Conservation (phyloP, 768 basidiomycete genomes). For the Termitomyces bulborhizus region DNA sequence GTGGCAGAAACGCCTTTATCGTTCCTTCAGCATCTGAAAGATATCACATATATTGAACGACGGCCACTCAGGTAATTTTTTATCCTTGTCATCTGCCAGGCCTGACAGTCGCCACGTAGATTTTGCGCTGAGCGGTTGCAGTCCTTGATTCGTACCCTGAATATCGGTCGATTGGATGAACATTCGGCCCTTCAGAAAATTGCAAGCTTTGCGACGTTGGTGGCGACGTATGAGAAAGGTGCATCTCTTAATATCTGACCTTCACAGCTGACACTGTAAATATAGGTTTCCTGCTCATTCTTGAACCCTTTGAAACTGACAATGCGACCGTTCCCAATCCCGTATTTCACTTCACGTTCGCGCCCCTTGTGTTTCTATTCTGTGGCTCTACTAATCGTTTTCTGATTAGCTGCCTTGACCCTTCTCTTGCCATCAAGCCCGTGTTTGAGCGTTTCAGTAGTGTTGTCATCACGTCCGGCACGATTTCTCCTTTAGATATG, state of each 20-base stretch:
- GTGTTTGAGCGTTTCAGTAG: constrained; percentile 98
- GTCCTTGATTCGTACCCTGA: constrained; percentile 88
- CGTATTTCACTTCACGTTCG: constrained; percentile 95
- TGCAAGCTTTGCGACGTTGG: constrained; percentile 91
- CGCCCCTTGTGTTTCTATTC: constrained; percentile 3
- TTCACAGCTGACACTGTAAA: not conserved
- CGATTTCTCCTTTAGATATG: constrained; percentile 98
- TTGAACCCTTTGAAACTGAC: constrained; percentile 98
- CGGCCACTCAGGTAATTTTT: constrained; percentile 76
- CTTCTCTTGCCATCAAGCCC: constrained; percentile 94
- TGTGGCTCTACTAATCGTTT: constrained; percentile 9
- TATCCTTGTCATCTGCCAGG: not conserved
- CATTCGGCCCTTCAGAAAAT: constrained; percentile 91
- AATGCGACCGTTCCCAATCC: constrained; percentile 98
- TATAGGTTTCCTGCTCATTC: constrained; percentile 88
- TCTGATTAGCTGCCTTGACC: constrained; percentile 81
- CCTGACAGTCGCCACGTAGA: constrained; percentile 31
- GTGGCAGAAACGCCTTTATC: constrained; percentile 97
- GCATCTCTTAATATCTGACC: not conserved
- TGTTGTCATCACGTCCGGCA: constrained; percentile 98
- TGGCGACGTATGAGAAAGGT: constrained; percentile 98
- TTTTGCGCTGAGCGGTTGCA: constrained; percentile 97
- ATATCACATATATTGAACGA: constrained; percentile 97
- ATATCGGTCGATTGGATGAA: constrained; percentile 87
- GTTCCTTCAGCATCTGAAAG: constrained; percentile 96